A percentile compares a stretch with the other conserved stretches of the same genome.
Conservation (phyloP, 257 asterid genomes). For the Penstemon barbatus region DNA sequence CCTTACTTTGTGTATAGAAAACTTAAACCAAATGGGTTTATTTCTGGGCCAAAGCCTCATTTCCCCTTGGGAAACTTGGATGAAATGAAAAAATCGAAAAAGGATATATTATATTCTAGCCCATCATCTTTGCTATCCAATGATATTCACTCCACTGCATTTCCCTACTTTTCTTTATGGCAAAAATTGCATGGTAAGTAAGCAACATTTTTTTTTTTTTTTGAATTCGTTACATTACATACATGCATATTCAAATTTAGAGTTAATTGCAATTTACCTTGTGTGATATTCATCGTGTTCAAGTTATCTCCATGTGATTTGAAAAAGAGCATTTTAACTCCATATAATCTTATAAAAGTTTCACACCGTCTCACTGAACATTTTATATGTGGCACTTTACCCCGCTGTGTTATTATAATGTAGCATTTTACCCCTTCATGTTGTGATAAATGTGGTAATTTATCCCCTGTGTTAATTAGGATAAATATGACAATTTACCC, state of each 20-base stretch:
- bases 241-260: background rate
- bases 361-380: no score
- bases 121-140: conserved; percentile 31
- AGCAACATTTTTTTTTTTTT: background rate
- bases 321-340: no score
- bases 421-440: no score
- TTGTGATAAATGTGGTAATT: no score
- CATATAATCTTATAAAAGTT: no score
- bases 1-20: conserved; percentile 49
- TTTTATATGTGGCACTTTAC: no score
- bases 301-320: no score
- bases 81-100: conserved; percentile 44
- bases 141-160: conserved; percentile 67
- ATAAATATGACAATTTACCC: no score
- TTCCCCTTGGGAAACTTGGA: conserved; percentile 80
- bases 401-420: no score
- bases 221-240: background rate
- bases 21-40: conserved; percentile 68
- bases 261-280: background rate
- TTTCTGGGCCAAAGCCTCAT: conserved; percentile 67
- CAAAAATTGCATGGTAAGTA: conserved; percentile 64
- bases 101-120: background rate
- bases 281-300: no score
- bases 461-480: no score
- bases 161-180: conserved; percentile 77